These are phyloP conservation scores for Colletotrichum orchidophilum DNA, from an alignment of 2,329 filamentous ascomycete species.

Conservation along the genomic window DNA sequence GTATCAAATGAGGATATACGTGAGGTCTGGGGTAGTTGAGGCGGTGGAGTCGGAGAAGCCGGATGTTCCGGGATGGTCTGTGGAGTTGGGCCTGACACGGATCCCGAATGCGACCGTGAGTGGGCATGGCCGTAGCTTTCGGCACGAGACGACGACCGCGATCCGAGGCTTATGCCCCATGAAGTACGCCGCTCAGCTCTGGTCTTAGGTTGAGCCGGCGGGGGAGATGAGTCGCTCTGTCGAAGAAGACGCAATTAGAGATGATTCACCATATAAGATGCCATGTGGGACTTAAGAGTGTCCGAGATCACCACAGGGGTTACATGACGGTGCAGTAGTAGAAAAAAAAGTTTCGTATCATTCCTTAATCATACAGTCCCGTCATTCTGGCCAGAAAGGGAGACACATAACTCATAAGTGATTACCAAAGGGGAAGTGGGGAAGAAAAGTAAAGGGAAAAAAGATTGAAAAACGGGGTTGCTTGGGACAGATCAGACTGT, in stretches of 20 bases:
- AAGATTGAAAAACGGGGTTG: constrained; percentile 22
- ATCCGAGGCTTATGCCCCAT: constrained; percentile 52
- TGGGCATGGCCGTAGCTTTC: constrained; percentile 33
- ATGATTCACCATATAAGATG: constrained; percentile 30
- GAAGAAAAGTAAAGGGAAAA: constrained; percentile 9
- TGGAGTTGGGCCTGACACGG: constrained; percentile 11
- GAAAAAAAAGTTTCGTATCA: constrained; percentile 46
- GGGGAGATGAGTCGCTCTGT: constrained; percentile 48
- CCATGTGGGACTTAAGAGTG: constrained; percentile 27
- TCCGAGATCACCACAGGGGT: constrained; percentile 31
- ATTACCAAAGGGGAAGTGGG: constrained; percentile 31
- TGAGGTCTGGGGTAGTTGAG: constrained; percentile 35
- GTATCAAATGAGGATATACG: constrained; percentile 36
- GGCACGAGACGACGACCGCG: constrained; percentile 41
- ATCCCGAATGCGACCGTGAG: constrained; percentile 25
- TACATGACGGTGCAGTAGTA: constrained; percentile 41
- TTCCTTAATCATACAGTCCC: constrained; percentile 53
- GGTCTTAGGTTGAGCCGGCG: constrained; percentile 46
- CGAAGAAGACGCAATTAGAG: constrained; percentile 40
- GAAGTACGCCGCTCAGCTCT: constrained; percentile 54
- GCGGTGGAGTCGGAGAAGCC: constrained; percentile 28
- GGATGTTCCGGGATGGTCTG: constrained; percentile 30
- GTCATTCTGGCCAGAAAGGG: constrained; percentile 43
- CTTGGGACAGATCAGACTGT: constrained; percentile 20
- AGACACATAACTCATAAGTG: constrained; percentile 26